These are phyloP conservation scores for Periconia digitata DNA, from an alignment of 2,329 filamentous ascomycete genomes.

Conservation along the genomic window DNA sequence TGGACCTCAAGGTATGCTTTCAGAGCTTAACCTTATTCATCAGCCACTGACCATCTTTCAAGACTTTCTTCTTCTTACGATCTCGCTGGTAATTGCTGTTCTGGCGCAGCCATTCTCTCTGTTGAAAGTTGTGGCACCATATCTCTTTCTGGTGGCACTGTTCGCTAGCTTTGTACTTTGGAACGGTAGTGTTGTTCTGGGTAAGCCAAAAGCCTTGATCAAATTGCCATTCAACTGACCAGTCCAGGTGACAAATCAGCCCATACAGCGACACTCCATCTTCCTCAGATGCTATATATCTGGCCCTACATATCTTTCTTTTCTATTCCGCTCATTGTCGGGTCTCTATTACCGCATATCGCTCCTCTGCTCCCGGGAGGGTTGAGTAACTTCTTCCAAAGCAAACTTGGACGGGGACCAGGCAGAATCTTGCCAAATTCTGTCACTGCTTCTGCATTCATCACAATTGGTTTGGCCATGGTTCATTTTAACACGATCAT, in stretches of 20 bases:
- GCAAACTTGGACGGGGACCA: slow-evolving; percentile 9
- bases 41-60: slow-evolving; percentile 4
- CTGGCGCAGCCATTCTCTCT: slow-evolving; percentile 46
- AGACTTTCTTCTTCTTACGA: slow-evolving; percentile 37
- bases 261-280: slow-evolving; percentile 84
- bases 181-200: slow-evolving; percentile 91
- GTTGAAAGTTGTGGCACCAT: slow-evolving; percentile 49
- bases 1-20: slow-evolving; percentile 22
- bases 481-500: slow-evolving; percentile 88
- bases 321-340: slow-evolving; percentile 74
- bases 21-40: not conserved
- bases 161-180: slow-evolving; percentile 78
- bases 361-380: slow-evolving; percentile 21
- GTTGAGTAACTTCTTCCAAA: slow-evolving; percentile 9
- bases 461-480: slow-evolving; percentile 45
- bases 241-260: slow-evolving; percentile 83
- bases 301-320: slow-evolving; percentile 91
- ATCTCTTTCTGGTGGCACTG: slow-evolving; percentile 62
- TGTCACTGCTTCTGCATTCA: slow-evolving; percentile 37
- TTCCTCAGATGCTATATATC: slow-evolving; percentile 92
- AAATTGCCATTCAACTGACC: slow-evolving; percentile 14
- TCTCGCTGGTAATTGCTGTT: slow-evolving; percentile 66
- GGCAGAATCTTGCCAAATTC: slow-evolving; percentile 17
- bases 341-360: slow-evolving; percentile 51
- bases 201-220: slow-evolving; percentile 47